A percentile compares a stretch with the other conserved stretches of the same genome.
phyloP scores from a whole-genome alignment of 345 rosid genomes.

The Eucalyptus shirleyi region DNA sequence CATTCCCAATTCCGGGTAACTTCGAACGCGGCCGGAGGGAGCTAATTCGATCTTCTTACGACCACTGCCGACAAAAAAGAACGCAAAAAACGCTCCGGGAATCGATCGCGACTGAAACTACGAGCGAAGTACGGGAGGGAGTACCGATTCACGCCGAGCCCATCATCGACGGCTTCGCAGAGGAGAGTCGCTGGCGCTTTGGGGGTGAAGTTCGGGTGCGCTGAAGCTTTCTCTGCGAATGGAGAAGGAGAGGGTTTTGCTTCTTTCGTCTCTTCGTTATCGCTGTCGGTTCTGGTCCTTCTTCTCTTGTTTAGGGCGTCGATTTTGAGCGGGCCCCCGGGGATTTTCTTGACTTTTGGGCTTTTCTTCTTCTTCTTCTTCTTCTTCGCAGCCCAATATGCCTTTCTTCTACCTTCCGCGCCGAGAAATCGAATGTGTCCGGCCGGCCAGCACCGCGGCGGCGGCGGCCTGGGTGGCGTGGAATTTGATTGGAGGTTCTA shows the following conservation, averaged over 20 bases:
- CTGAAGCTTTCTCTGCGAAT: background rate
- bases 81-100: background rate
- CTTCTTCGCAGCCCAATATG: background rate
- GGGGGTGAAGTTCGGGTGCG: background rate
- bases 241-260: background rate
- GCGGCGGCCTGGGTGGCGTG: background rate
- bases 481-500: background rate
- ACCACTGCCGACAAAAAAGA: background rate
- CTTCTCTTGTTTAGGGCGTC: background rate
- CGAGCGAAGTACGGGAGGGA: background rate
- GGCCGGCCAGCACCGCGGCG: background rate
- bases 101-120: background rate
- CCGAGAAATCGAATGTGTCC: background rate
- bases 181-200: background rate
- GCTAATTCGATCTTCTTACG: background rate
- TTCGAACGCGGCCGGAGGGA: background rate
- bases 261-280: background rate
- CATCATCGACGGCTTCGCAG: background rate
- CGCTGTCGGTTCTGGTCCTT: background rate
- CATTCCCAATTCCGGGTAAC: background rate
- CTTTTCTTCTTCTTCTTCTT: background rate
- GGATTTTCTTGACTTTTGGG: background rate
- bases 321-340: background rate
- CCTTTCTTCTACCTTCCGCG: background rate
- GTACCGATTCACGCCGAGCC: background rate